phyloP scores from a whole-genome alignment of 352 stramenopile species.

The Elongisporangium prolatum region DNA sequence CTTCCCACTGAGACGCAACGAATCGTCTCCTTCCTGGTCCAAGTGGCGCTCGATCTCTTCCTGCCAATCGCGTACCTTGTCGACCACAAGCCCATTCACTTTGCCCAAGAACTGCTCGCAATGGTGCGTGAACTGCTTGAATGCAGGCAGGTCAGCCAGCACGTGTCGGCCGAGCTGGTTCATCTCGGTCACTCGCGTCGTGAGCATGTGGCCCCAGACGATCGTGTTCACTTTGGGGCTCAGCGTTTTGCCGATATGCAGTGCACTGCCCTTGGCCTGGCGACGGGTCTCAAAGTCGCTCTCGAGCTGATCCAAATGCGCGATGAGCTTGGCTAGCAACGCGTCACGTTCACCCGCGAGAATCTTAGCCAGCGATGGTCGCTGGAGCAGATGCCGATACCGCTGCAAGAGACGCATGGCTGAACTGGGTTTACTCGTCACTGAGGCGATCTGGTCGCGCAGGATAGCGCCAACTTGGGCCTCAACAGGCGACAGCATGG shows the following conservation, averaged over 20 bases:
- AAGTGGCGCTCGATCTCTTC: constrained; percentile 67
- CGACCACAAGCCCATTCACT: constrained; percentile 60
- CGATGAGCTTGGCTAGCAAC: constrained; percentile 79
- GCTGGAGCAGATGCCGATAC: constrained; percentile 79
- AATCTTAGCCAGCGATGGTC: constrained; percentile 65
- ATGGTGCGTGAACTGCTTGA: constrained; percentile 45
- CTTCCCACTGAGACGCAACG: constrained; percentile 68
- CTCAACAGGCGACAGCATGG: constrained; percentile 77
- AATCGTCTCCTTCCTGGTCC: constrained; percentile 52
- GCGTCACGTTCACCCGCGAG: constrained; percentile 85
- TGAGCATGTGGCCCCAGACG: constrained; percentile 78
- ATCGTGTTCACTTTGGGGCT: constrained; percentile 81
- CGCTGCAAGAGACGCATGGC: constrained; percentile 82
- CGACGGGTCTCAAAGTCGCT: constrained; percentile 76
- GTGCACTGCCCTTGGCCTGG: constrained; percentile 17
- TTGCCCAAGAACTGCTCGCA: constrained; percentile 48
- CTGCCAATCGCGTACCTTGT: constrained; percentile 86
- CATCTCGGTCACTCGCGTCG: constrained; percentile 54
- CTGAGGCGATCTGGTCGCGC: constrained; percentile 63
- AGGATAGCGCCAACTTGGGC: constrained; percentile 73
- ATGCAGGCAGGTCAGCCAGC: constrained; percentile 59
- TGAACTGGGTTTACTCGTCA: constrained; percentile 52
- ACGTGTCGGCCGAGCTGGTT: constrained; percentile 39
- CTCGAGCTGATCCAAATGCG: constrained; percentile 86
- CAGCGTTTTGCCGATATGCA: constrained; percentile 80